Conservation (phyloP, 805 yeast genomes). For the Candida anglica region DNA sequence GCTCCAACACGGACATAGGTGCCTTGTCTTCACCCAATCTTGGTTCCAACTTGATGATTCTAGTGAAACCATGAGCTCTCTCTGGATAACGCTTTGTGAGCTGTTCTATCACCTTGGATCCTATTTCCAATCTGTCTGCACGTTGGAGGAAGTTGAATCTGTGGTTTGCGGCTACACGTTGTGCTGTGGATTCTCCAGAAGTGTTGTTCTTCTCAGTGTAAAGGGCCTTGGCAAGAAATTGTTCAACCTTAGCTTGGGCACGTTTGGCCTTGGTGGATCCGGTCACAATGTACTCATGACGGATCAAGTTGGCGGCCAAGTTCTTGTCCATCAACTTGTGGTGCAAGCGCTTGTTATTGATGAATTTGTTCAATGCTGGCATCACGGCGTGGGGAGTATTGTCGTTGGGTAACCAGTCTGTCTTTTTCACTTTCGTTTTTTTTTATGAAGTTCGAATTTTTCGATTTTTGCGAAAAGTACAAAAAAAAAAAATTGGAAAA, state of each 20-base stretch:
- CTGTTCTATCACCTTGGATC: slow-evolving; percentile 63
- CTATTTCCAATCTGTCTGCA: slow-evolving; percentile 34
- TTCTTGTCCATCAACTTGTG: slow-evolving; percentile 42
- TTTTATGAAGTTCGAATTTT: too few species aligned
- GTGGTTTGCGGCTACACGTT: slow-evolving; percentile 9
- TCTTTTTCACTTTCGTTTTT: background rate
- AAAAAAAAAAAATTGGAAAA: too few species aligned
- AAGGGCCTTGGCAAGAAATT: slow-evolving; percentile 30
- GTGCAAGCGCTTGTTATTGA: slow-evolving; percentile 40
- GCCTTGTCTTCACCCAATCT: slow-evolving; percentile 83
- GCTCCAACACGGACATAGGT: slow-evolving; percentile 81
- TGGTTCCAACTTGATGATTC: slow-evolving; percentile 79
- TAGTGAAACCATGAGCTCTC: slow-evolving; percentile 79
- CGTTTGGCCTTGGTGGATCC: slow-evolving; percentile 41
- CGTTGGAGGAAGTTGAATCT: slow-evolving; percentile 43
- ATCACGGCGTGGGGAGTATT: slow-evolving; percentile 10
- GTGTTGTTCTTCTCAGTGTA: slow-evolving; percentile 11
- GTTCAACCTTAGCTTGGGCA: slow-evolving; percentile 38
- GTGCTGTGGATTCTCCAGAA: background rate
- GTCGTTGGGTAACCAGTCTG: background rate
- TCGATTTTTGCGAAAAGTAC: too few species aligned
- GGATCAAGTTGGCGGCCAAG: slow-evolving; percentile 38
- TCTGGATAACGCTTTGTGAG: slow-evolving; percentile 58
- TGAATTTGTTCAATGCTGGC: slow-evolving; percentile 41
- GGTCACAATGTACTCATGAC: slow-evolving; percentile 41